Conservation (phyloP, 2,329 filamentous ascomycete genomes). For the Ophiocordyceps camponoti-saundersi region DNA sequence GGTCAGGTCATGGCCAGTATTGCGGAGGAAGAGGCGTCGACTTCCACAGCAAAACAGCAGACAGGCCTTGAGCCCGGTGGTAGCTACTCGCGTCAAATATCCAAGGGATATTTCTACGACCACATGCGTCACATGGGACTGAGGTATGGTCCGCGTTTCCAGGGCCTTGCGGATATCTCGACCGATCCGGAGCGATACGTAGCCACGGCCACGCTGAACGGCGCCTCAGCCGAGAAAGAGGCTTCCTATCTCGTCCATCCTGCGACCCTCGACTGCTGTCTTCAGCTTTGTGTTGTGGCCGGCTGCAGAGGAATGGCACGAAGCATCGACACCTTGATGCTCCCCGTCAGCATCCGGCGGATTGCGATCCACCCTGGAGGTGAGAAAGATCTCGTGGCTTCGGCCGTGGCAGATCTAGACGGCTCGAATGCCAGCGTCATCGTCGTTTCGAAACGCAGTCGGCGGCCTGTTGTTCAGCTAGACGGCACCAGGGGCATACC, state of each 20-base stretch:
- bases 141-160: constrained; percentile 2
- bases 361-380: neutral
- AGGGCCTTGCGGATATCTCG: constrained; percentile 3
- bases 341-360: neutral
- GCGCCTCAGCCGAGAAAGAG: neutral
- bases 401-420: neutral
- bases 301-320: neutral
- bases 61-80: neutral
- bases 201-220: neutral
- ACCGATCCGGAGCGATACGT: neutral
- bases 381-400: neutral
- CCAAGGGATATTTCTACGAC: neutral
- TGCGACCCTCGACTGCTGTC: constrained; percentile 1
- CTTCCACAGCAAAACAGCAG: neutral
- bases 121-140: constrained; percentile 1
- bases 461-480: neutral
- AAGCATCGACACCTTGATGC: neutral
- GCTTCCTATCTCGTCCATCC: constrained; percentile 3
- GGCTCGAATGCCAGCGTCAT: neutral
- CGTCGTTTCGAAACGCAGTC: neutral
- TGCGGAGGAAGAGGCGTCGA: neutral
- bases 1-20: constrained; percentile 2
- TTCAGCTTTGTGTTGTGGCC: constrained; percentile 2
- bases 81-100: neutral
- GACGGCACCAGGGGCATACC: neutral